Base-by-base conservation (phyloP, 2,329 filamentous ascomycete genomes). In the Dendryphion nanum region DNA sequence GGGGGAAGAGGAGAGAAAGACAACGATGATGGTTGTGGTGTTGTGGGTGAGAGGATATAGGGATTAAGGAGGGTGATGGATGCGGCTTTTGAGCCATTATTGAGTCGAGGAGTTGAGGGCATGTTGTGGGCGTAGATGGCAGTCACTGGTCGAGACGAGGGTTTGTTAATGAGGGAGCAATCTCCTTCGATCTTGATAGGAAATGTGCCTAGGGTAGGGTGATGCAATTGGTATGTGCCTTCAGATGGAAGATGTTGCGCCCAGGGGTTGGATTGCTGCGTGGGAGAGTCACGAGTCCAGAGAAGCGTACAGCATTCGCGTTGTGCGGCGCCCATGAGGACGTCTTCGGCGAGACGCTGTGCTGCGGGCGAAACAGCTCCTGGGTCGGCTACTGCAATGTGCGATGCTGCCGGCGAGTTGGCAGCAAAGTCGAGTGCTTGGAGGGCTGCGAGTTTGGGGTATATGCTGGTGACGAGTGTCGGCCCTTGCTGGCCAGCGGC, bases 261-360 rank as follows among this genome's bases (percentile, higher is more conserved):
- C 61, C 60, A 66, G 4, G 62, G 62, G 23, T 66, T 66, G 4
- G 61, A 56, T 30, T 61, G 61, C 33, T 61, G 50, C 18, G 59
- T 48, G 8, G 64, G 58, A 12, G 65, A 50, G 18, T 64, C 60
- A n/a, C 52, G 52, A n/a, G 54, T 63, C 78, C 83, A 89, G n/a
- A 86, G 79, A 2, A 90, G 75, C 2, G 82, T 75, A 17, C 81
- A 85, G 50, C 79, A 82, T 64, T 89, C 84, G 20, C 77, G 74
- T 57, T 85, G 80, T 0, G 84, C 84, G 21, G 82, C 77, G 41
- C 74, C 72, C 4, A 82, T 72, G 7, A 83, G 75, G 0, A 75
- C 70, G 2, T 76, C 71, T 55, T 85, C 80, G 30, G 76, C 71
- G 3, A 82, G 67, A 18, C 76, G 73, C 41, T 83, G 80, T 1